Base-by-base conservation (phyloP, 2,329 filamentous ascomycete genomes). In the Epicoccum sorghinum region DNA sequence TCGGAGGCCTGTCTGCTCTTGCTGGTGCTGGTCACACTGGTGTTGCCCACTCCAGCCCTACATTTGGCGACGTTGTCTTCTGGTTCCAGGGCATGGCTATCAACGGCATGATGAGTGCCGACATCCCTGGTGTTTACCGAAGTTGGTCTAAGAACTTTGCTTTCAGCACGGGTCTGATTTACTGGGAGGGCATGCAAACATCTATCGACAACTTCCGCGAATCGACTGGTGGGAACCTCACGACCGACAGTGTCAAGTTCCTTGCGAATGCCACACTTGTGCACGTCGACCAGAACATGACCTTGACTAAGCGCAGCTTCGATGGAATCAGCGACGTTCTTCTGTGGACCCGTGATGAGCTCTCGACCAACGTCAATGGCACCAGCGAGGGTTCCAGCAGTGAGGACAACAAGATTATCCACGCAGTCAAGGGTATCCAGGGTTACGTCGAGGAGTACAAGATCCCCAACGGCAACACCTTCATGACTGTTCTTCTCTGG, bases 81-180 rank as follows among this genome's bases (percentile, higher is more conserved):
- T 96, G 90, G 85, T 96, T 98, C 75, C 93, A 98, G 76, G 88
- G 89, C 44, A 89, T 98, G 82, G 92, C 95, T 25, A 89, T 95
- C 80, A 97, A 95, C 75, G 93, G 95, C 61, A 98, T 98, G 95
- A 82, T 96, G 73, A 96, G 90, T 55, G 93, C 96, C 66, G 85
- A 88, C 66, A 92, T 96, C 64, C 95, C 95, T 4, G 81, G 86
- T 32, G 86, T 98, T 33, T 98, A 98, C 78, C 86, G 88, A 64
- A 93, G 87, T 73, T 99, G 96, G 76, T 80, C 89, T 58, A 90
- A 90, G 78, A 98, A 98, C 78, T 98, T 99, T 74, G 93, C 82
- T 41, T 98, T 97, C 80, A 93, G 91, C 60, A 89, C 88, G 25
- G 92, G 92, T 45, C 78, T 98, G 52, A 82, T 98, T 52, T 85